phyloP scores from a whole-genome alignment of 2,329 filamentous ascomycete genomes.

The Apiospora marii region DNA sequence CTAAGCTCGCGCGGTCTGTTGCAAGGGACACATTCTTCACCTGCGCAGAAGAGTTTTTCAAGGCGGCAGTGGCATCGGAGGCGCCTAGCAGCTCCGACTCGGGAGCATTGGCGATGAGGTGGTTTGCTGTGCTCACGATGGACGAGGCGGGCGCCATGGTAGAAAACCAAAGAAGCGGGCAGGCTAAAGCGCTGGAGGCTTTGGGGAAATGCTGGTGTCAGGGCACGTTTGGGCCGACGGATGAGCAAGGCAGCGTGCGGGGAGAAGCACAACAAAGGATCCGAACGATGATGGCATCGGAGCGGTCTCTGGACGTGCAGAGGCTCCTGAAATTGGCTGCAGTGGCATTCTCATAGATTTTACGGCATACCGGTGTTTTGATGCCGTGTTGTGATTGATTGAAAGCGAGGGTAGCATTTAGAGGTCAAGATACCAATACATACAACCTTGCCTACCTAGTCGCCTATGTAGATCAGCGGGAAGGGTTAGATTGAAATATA shows the following conservation, averaged over 20 bases:
- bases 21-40: slow-evolving; percentile 62
- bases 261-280: slow-evolving; percentile 45
- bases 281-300: slow-evolving; percentile 45
- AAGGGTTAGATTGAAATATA: neutral
- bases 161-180: slow-evolving; percentile 58
- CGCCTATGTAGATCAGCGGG: too few relatives aligned
- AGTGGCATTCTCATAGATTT: neutral
- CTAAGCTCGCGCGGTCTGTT: slow-evolving; percentile 48
- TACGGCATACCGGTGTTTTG: neutral
- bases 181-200: slow-evolving; percentile 55
- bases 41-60: slow-evolving; percentile 56
- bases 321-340: slow-evolving; percentile 45
- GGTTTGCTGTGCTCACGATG: slow-evolving; percentile 57
- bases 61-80: slow-evolving; percentile 44
- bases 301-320: slow-evolving; percentile 56
- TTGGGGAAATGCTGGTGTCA: slow-evolving; percentile 51
- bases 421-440: neutral
- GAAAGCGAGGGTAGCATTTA: neutral
- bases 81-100: slow-evolving; percentile 29
- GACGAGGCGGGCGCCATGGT: slow-evolving; percentile 55
- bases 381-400: neutral
- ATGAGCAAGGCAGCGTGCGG: slow-evolving; percentile 30
- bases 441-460: too few relatives aligned
- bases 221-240: slow-evolving; percentile 49
- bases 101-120: slow-evolving; percentile 42